phyloP scores from a whole-genome alignment of 352 stramenopile genomes.

The Pythium aristosporum region DNA sequence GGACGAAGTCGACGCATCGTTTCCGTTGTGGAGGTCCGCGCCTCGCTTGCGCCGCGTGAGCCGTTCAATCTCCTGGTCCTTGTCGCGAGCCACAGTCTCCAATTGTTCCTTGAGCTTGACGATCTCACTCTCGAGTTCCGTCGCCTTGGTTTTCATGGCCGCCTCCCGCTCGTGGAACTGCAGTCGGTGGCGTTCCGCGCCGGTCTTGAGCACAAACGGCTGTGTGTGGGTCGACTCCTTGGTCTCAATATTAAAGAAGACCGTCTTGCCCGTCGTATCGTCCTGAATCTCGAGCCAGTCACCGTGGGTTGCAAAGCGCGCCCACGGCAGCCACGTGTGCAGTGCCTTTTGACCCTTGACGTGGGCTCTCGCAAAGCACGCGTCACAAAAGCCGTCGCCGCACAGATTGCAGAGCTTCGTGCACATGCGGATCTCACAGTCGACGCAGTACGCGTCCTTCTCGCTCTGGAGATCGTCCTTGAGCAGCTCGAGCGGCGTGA shows the following conservation, averaged over 20 bases:
- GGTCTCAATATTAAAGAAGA: slow-evolving; percentile 80
- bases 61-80: slow-evolving; percentile 29
- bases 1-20: background rate
- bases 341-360: slow-evolving; percentile 54
- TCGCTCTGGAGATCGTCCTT: slow-evolving; percentile 52
- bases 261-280: slow-evolving; percentile 34
- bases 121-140: slow-evolving; percentile 66
- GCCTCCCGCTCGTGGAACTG: slow-evolving; percentile 55
- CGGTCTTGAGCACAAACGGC: slow-evolving; percentile 50
- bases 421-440: slow-evolving; percentile 53
- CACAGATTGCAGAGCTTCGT: slow-evolving; percentile 72
- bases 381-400: slow-evolving; percentile 70
- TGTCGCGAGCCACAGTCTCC: slow-evolving; percentile 43
- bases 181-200: slow-evolving; percentile 54
- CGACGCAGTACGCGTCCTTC: slow-evolving; percentile 63
- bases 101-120: slow-evolving; percentile 66
- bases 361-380: slow-evolving; percentile 52
- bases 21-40: background rate
- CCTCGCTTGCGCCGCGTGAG: slow-evolving; percentile 18
- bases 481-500: slow-evolving; percentile 44
- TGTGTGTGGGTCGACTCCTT: slow-evolving; percentile 65
- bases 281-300: slow-evolving; percentile 80
- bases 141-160: slow-evolving; percentile 44
- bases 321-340: slow-evolving; percentile 67
- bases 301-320: slow-evolving; percentile 43